Evolutionary conservation across 2,329 filamentous ascomycete genomes (phyloP).

Genomic region (Metarhizium robertsii): DNA sequence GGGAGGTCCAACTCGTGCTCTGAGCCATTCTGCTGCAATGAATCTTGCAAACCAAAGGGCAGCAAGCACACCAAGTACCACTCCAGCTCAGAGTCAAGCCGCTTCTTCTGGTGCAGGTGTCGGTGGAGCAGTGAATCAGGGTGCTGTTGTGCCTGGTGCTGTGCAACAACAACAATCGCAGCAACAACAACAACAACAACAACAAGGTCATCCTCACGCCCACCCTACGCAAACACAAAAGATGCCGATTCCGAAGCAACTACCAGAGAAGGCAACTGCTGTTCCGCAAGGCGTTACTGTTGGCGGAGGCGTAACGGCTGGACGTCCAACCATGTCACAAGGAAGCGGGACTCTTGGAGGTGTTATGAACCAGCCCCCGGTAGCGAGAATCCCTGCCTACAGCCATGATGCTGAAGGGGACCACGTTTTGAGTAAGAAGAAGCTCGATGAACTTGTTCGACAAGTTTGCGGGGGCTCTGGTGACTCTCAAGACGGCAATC

Average conservation of each 20-base stretch:
- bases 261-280: constrained; percentile 58
- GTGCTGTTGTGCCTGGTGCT: constrained; percentile 21
- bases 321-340: constrained; percentile 75
- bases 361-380: constrained; percentile 78
- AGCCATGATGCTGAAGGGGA: constrained; percentile 88
- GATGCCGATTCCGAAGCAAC: constrained; percentile 74
- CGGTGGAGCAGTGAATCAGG: constrained; percentile 20
- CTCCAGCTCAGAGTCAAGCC: constrained; percentile 19
- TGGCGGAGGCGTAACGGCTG: constrained; percentile 47
- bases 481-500: constrained; percentile 64
- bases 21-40: constrained; percentile 42
- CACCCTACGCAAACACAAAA: constrained; percentile 46
- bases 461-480: constrained; percentile 80
- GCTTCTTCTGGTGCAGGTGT: constrained; percentile 14
- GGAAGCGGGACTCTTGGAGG: constrained; percentile 70
- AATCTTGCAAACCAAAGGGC: constrained; percentile 36
- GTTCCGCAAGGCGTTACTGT: constrained; percentile 67
- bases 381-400: constrained; percentile 72
- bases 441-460: constrained; percentile 86
- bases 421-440: constrained; percentile 93
- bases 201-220: constrained; percentile 36
- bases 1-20: constrained; percentile 29
- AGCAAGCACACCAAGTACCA: constrained; percentile 23
- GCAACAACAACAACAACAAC: constrained; percentile 16
- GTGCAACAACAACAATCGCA: constrained; percentile 17